A percentile compares a stretch with the other conserved stretches of the same genome.
These are phyloP conservation scores for Ophiostoma novo-ulmi DNA, from an alignment of 2,329 filamentous ascomycete genomes.

Conservation along the genomic window DNA sequence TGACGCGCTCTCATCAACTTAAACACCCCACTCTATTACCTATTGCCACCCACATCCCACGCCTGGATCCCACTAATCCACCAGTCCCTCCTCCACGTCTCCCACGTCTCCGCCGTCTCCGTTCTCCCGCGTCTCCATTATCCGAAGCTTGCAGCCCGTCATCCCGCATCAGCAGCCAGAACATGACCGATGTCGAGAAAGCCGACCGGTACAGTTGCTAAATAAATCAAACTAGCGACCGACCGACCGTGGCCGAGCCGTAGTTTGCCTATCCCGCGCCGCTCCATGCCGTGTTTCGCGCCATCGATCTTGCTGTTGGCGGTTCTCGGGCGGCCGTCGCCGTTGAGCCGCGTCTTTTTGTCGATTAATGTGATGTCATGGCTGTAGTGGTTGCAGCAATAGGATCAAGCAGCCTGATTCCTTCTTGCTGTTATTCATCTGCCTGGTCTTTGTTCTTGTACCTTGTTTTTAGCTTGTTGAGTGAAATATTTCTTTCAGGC, in stretches of 20 bases:
- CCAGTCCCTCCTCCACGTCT: neutral
- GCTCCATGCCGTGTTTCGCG: conserved; percentile 3
- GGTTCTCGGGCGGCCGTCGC: conserved; percentile 12
- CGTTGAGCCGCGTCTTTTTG: neutral
- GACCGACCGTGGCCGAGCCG: conserved; percentile 13
- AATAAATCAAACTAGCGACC: neutral
- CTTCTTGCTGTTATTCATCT: neutral
- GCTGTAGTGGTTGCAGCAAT: neutral
- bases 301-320: neutral
- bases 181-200: neutral
- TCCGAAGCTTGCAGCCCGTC: neutral
- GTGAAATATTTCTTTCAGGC: neutral
- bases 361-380: neutral
- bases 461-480: neutral
- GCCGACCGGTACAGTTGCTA: neutral
- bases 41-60: neutral
- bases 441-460: neutral
- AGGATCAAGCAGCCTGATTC: neutral
- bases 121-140: conserved; percentile 1
- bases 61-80: neutral
- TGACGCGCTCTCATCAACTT: neutral
- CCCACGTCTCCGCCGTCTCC: conserved; percentile 3
- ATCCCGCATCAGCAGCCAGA: neutral
- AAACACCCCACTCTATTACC: neutral
- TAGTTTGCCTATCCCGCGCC: neutral